Evolutionary conservation across 441 rosid genomes (phyloP).

Genomic region (Bocquillonia castaneifolia): DNA sequence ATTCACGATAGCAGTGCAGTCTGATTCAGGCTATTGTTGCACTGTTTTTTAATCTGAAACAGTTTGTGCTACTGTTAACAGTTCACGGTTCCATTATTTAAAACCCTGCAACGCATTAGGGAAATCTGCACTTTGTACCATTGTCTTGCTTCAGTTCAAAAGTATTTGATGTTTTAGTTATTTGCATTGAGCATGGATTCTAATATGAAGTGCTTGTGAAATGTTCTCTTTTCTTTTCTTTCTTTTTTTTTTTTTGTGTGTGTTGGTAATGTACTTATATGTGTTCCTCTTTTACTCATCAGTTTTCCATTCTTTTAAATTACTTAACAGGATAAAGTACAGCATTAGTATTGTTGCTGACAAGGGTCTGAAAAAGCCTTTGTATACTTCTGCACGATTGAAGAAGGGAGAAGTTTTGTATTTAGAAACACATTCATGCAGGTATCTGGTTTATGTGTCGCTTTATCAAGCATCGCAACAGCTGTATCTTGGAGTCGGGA

Average conservation of each 20-base stretch:
- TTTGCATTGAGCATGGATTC: neutral
- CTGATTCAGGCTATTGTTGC: too few species aligned
- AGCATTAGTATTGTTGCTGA: constrained; percentile 95
- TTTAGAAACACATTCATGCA: constrained; percentile 92
- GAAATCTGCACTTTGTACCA: too few species aligned
- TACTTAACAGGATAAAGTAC: constrained; percentile 77
- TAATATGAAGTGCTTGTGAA: neutral
- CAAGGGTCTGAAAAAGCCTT: constrained; percentile 92
- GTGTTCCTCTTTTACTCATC: neutral
- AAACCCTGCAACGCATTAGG: too few species aligned
- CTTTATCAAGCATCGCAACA: neutral
- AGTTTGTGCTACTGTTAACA: too few species aligned
- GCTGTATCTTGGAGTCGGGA: neutral
- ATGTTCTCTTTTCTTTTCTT: neutral
- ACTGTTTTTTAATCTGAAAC: too few species aligned
- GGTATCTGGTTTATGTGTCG: constrained; percentile 36
- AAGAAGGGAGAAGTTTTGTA: constrained; percentile 96
- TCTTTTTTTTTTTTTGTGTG: neutral
- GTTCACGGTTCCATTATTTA: too few species aligned
- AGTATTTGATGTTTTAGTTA: neutral
- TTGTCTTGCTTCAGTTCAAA: neutral
- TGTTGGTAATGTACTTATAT: too few species aligned
- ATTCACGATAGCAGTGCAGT: too few species aligned
- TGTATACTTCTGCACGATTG: constrained; percentile 92
- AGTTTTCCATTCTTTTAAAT: constrained; percentile 15